phyloP scores from a whole-genome alignment of 2,329 filamentous ascomycete genomes.

The Aspergillus proliferans region DNA sequence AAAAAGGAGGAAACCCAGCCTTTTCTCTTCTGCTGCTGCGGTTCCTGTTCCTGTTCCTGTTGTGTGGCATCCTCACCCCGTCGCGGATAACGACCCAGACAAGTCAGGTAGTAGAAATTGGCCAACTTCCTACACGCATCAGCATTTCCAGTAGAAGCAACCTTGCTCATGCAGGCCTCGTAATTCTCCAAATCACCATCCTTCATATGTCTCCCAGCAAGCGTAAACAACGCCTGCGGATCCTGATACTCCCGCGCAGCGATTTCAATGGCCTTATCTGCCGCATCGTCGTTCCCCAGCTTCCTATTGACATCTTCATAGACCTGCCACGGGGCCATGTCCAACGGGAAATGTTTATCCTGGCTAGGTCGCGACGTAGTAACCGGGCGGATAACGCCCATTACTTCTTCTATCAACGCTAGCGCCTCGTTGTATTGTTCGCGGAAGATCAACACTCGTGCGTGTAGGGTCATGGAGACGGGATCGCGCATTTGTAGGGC shows the following conservation, averaged over 20 bases:
- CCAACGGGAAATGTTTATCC: neutral
- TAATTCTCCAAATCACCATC: conserved; percentile 22
- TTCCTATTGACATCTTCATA: conserved; percentile 18
- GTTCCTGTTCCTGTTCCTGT: neutral
- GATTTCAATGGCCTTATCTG: conserved; percentile 14
- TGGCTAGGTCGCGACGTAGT: conserved; percentile 3
- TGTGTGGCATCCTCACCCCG: conserved; percentile 11
- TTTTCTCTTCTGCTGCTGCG: neutral
- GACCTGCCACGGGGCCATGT: conserved; percentile 22
- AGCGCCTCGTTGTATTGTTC: conserved; percentile 17
- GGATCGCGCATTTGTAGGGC: conserved; percentile 20
- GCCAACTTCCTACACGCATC: conserved; percentile 28
- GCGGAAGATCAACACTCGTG: conserved; percentile 18
- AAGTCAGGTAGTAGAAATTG: conserved; percentile 32
- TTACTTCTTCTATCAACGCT: conserved; percentile 19
- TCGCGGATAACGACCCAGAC: conserved; percentile 17
- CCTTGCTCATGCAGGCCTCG: conserved; percentile 30
- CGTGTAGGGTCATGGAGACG: conserved; percentile 23
- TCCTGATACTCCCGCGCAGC: conserved; percentile 1
- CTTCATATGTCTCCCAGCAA: conserved; percentile 19
- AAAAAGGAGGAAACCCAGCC: conserved; percentile 7
- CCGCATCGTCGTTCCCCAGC: conserved; percentile 7
- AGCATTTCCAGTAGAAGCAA: conserved; percentile 23
- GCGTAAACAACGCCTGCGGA: neutral
- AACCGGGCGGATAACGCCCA: conserved; percentile 16